Evolutionary conservation across 257 asterid genomes (phyloP).

Genomic region (Linderniella brevidens): DNA sequence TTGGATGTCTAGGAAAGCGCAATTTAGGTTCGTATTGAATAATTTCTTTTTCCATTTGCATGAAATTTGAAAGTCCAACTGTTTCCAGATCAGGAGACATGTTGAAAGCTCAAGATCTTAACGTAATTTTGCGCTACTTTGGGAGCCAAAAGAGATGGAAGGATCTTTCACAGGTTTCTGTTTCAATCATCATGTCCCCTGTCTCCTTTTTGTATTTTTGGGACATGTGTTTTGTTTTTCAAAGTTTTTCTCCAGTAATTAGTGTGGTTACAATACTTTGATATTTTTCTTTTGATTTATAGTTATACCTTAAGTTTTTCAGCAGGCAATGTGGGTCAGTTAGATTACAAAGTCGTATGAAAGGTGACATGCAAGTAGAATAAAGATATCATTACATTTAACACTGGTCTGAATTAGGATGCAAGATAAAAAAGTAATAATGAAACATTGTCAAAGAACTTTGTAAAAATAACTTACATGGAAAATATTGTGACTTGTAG

Average conservation of each 20-base stretch:
- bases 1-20: too few species aligned
- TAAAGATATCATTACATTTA: too few species aligned
- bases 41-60: too few species aligned
- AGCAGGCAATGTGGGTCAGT: neutral
- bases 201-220: neutral
- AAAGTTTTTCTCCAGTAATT: neutral
- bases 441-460: too few species aligned
- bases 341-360: neutral
- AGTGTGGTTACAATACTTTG: conserved; percentile 8
- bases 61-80: conserved; percentile 9
- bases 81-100: conserved; percentile 43
- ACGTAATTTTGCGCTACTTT: conserved; percentile 67
- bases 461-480: too few species aligned
- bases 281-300: conserved; percentile 2
- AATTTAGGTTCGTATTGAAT: too few species aligned
- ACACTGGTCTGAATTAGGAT: too few species aligned
- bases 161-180: conserved; percentile 69
- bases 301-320: neutral
- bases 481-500: too few species aligned
- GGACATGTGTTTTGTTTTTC: conserved; percentile 3
- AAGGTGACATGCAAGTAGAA: neutral
- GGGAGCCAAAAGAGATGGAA: conserved; percentile 52
- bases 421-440: too few species aligned
- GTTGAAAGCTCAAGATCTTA: conserved; percentile 61
- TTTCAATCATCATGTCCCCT: neutral